Percentiles rank a stretch among this genome's conserved stretches.
phyloP scores from a whole-genome alignment of 768 basidiomycete species.

The Collybia sordida region DNA sequence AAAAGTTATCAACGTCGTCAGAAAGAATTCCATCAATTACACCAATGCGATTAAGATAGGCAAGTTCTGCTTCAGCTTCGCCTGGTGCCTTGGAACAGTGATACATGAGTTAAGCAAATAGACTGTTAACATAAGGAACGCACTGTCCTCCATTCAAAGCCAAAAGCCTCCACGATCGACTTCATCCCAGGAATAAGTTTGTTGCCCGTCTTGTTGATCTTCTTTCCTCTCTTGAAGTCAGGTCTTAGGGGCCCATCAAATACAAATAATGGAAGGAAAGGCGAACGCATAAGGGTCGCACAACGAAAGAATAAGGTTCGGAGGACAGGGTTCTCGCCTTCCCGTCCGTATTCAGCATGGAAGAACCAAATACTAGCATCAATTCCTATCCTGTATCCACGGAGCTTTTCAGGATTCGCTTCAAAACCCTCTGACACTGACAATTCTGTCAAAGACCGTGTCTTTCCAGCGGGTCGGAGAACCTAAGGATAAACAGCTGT shows the following conservation, averaged over 20 bases:
- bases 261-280: conserved; percentile 86
- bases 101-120: conserved; percentile 25
- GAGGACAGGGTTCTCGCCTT: conserved; percentile 87
- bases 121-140: conserved; percentile 22
- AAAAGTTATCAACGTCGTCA: conserved; percentile 91
- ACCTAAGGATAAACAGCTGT: conserved; percentile 36
- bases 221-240: conserved; percentile 75
- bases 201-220: conserved; percentile 57
- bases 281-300: conserved; percentile 70
- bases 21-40: conserved; percentile 87
- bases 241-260: conserved; percentile 91
- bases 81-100: conserved; percentile 72
- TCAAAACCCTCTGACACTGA: conserved; percentile 76
- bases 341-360: conserved; percentile 70
- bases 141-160: conserved; percentile 75
- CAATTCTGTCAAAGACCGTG: conserved; percentile 75
- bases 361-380: conserved; percentile 89
- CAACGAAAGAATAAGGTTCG: conserved; percentile 85
- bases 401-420: conserved; percentile 56
- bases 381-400: conserved; percentile 83
- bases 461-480: conserved; percentile 66
- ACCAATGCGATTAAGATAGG: conserved; percentile 79
- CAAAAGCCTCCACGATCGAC: conserved; percentile 74
- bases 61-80: conserved; percentile 93
- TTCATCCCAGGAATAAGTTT: conserved; percentile 78